Evolutionary conservation across 768 basidiomycete genomes (phyloP), one percentile per base, ranked within the genome.

Genomic region (Sarcodon sp.): DNA sequence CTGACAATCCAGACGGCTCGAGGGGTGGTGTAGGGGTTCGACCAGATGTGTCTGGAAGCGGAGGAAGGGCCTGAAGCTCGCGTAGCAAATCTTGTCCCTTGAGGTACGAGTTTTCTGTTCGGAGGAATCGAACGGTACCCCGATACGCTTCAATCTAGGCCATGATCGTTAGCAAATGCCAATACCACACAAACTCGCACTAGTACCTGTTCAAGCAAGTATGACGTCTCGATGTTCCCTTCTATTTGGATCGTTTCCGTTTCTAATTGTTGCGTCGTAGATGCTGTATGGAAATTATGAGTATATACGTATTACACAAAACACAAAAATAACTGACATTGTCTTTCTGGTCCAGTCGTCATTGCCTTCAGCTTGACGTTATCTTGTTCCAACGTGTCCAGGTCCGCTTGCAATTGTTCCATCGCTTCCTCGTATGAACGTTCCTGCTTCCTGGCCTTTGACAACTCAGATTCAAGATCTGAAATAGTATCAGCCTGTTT

Each of bases 81-180:
- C 75, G 73, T 50, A 97, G 77, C 0, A 98, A 75, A 56, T 93
- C 90, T 62, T 90, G 87, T 2, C 91, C 89, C 60, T 87, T 92
- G 65, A 98, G 80, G 60, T 88, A 91, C 2, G 88, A 77, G 61
- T 98, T 98, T 64, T 98, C 93, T 34, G 75, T 80, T 18, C 93
- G 80, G n/a, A 99, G 71, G 77, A 87, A 97, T 15, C 89, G 80
- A 31, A 98, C 79, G 0, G 93, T 87, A 5, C 84, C 82, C 36
- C 89, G 85, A n/a, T 97, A 75, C 11, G 85, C 86, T 43, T 94
- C 87, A 58, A 97, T 81, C 85, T 91, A 55, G 18, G 50, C 10
- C 49, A n/a, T 27, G 36, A 45, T 51, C 51, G 35, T 12, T 36
- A 43, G 1, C 12, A 13, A 43, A 9, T 13, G 32, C 50, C 6